phyloP scores from a whole-genome alignment of 2,329 filamentous ascomycete genomes.

The Alternaria ventricosa region DNA sequence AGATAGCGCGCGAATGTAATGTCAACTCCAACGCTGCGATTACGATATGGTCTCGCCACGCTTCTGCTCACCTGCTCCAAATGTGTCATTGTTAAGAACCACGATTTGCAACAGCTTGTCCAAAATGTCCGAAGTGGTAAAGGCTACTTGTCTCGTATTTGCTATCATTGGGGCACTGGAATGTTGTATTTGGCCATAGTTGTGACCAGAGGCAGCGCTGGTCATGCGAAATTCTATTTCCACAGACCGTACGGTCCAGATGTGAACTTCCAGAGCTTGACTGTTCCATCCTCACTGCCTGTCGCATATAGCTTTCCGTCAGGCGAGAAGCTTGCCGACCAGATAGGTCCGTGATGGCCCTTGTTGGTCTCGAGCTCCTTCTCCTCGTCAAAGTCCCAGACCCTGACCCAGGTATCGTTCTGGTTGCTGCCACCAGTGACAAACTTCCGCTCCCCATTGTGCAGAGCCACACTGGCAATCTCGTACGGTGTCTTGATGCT shows the following conservation, averaged over 20 bases:
- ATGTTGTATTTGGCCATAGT: neutral
- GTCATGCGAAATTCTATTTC: slow-evolving; percentile 51
- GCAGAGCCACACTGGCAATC: slow-evolving; percentile 87
- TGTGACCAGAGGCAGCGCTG: neutral
- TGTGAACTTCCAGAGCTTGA: slow-evolving; percentile 84
- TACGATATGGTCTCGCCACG: neutral
- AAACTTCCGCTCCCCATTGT: slow-evolving; percentile 79
- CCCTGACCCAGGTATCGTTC: slow-evolving; percentile 90
- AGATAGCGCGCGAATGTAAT: neutral
- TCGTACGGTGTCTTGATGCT: slow-evolving; percentile 80
- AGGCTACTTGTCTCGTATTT: slow-evolving; percentile 3
- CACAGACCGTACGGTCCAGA: slow-evolving; percentile 70
- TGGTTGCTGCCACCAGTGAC: slow-evolving; percentile 84
- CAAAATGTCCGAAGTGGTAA: neutral
- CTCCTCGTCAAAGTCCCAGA: slow-evolving; percentile 87
- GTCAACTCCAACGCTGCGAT: neutral
- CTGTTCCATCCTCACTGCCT: slow-evolving; percentile 94
- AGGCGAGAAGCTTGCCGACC: slow-evolving; percentile 93
- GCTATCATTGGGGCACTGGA: neutral
- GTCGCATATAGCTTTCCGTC: slow-evolving; percentile 97
- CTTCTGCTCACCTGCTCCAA: neutral
- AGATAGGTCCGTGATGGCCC: slow-evolving; percentile 95
- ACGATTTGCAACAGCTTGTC: neutral
- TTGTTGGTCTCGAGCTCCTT: slow-evolving; percentile 90
- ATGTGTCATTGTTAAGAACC: neutral